Percentiles rank a stretch among this genome's conserved stretches.
These are phyloP conservation scores for Fusarium irregulare DNA, from an alignment of 2,329 filamentous ascomycete genomes.

Conservation along the genomic window DNA sequence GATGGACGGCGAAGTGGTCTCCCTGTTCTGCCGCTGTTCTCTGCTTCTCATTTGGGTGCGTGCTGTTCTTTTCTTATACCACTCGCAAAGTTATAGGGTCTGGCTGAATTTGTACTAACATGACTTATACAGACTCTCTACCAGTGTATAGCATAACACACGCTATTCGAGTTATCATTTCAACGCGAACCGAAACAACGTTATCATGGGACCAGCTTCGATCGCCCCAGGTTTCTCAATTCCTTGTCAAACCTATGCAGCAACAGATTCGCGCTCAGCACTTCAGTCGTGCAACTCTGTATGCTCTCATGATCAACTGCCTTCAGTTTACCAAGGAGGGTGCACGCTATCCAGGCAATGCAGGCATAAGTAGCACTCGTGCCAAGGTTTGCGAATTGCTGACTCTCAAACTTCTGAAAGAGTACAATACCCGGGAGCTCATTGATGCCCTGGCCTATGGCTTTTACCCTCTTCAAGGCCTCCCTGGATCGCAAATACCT, in stretches of 20 bases:
- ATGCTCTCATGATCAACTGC: constrained; percentile 92
- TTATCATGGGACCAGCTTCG: constrained; percentile 94
- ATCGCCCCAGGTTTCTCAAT: constrained; percentile 96
- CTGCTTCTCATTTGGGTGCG: constrained; percentile 78
- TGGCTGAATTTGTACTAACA: constrained; percentile 13
- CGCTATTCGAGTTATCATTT: constrained; percentile 85
- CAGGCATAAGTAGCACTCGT: constrained; percentile 84
- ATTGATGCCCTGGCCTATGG: constrained; percentile 96
- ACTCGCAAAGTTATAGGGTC: neutral
- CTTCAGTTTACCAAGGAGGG: constrained; percentile 92
- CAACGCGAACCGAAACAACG: constrained; percentile 88
- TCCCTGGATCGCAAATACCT: constrained; percentile 62
- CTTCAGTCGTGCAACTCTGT: constrained; percentile 87
- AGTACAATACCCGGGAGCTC: constrained; percentile 88
- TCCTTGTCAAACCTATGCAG: constrained; percentile 94
- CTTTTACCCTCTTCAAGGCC: constrained; percentile 90
- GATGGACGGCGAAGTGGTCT: constrained; percentile 44
- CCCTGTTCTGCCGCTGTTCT: constrained; percentile 79
- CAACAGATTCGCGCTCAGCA: constrained; percentile 86
- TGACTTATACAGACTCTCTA: constrained; percentile 72
- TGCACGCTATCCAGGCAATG: constrained; percentile 82
- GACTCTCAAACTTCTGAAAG: constrained; percentile 88
- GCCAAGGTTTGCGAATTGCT: constrained; percentile 91
- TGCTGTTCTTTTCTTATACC: neutral
- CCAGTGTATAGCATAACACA: constrained; percentile 93